Base-by-base conservation (phyloP, 768 basidiomycete genomes). In the Tylopilus intermedius region DNA sequence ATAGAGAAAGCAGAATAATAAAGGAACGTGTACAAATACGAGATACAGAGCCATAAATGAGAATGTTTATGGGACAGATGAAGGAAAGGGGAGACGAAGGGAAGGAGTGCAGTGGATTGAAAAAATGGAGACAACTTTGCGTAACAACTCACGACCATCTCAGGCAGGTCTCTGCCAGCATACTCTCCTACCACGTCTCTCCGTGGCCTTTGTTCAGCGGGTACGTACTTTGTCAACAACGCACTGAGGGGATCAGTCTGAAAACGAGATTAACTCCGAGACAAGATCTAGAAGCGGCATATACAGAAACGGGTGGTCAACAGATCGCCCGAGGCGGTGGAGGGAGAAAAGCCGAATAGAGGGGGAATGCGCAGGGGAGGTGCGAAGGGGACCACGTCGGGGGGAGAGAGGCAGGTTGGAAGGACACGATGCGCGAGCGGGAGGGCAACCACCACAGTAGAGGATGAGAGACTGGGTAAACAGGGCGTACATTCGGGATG, bases 191-290 rank as follows among this genome's bases (percentile, higher is more conserved):
- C 78, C 37, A 86, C 60, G 65, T 91, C 90, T 70, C 90, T 79
- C 47, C 71, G 69, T 21, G 90, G 90, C 14, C 90, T 78, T 66
- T 76, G 79, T 67, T 90, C 86, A 67, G 84, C 81, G 43, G 86
- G 81, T 62, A 91, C 84, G 73, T 90, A 88, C 82, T 91, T 92
- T 62, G 81, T 84, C 67, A 93, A 74, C 45, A 91, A 79, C 40
- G 82, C 84, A 74, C 80, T 83, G 72, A 92, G 77, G 43, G 89
- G 86, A 72, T 92, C 90, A 53, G 87, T 90, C 90, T 93, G 44
- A 22, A 50, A 51, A 45, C 0, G n/a, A 41, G 1, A 27, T 66
- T 11, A 63, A 49, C n/a, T 33, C 15, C 27, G 7, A 13, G n/a
- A n/a, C 13, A 30, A 5, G 29, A 18, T 18, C 18, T 18, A 18